phyloP scores from a whole-genome alignment of 176 grass and related monocot species.

The Phragmites australis region DNA sequence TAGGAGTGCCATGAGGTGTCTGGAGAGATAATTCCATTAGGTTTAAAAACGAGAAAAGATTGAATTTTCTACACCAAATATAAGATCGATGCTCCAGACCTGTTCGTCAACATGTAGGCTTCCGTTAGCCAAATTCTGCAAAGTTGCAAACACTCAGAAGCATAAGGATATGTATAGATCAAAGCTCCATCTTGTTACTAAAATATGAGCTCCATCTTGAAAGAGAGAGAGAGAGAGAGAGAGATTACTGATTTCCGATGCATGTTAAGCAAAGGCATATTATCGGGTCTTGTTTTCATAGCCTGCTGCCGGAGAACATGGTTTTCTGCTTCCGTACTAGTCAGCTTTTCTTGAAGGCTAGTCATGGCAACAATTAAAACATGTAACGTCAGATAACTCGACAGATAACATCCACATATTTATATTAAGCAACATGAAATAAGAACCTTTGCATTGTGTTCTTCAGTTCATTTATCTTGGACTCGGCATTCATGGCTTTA shows the following conservation, averaged over 20 bases:
- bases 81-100: conserved; percentile 52
- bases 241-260: conserved; percentile 71
- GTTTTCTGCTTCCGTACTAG: conserved; percentile 74
- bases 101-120: conserved; percentile 50
- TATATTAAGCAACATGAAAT: conserved; percentile 9
- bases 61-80: conserved; percentile 14
- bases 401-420: conserved; percentile 18
- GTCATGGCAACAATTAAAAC: conserved; percentile 31
- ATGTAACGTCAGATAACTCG: conserved; percentile 26
- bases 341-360: conserved; percentile 87
- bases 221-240: conserved; percentile 34
- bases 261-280: conserved; percentile 51
- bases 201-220: too few relatives aligned
- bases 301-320: conserved; percentile 76
- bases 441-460: conserved; percentile 83
- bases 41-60: conserved; percentile 42
- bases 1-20: conserved; percentile 67
- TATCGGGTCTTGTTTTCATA: conserved; percentile 53
- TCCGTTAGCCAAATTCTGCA: conserved; percentile 71
- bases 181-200: not conserved
- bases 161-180: conserved; percentile 32
- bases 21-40: conserved; percentile 57
- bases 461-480: conserved; percentile 63
- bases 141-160: conserved; percentile 37
- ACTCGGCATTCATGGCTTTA: conserved; percentile 63